Evolutionary conservation across 139 green algal genomes (phyloP).

Genomic region (Chlamydomonas sp.): DNA sequence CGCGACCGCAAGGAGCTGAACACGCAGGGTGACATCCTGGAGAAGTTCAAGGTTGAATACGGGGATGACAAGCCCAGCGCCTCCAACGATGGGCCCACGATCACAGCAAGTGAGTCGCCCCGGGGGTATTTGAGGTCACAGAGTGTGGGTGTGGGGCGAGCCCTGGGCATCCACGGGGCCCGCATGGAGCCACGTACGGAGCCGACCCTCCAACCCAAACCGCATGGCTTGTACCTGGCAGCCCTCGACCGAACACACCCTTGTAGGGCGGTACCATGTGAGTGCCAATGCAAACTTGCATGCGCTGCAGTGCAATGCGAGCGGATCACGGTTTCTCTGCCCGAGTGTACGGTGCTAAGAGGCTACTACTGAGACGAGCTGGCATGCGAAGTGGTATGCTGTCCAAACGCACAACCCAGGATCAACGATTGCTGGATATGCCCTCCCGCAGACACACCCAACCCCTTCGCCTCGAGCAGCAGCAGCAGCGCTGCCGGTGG

Average conservation of each 20-base stretch:
- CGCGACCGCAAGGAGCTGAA: constrained; percentile 83
- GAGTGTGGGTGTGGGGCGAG: background rate
- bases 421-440: background rate
- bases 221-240: too few species aligned
- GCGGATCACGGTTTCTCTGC: too few species aligned
- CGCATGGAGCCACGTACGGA: too few species aligned
- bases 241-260: too few species aligned
- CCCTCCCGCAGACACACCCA: constrained; percentile 21
- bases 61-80: constrained; percentile 24
- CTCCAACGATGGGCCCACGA: background rate
- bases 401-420: too few species aligned
- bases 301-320: too few species aligned
- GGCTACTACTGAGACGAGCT: too few species aligned
- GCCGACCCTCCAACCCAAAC: too few species aligned
- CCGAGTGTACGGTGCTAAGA: too few species aligned
- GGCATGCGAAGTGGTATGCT: too few species aligned
- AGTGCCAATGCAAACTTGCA: too few species aligned
- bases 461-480: constrained; percentile 27
- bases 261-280: too few species aligned
- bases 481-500: constrained; percentile 9
- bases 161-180: background rate
- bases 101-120: constrained; percentile 20
- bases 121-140: background rate
- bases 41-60: constrained; percentile 56
- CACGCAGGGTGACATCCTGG: constrained; percentile 46